Evolutionary conservation across 2,329 filamentous ascomycete species (phyloP), one percentile per base, ranked within the genome.

Genomic region (Calonectria pteridis): DNA sequence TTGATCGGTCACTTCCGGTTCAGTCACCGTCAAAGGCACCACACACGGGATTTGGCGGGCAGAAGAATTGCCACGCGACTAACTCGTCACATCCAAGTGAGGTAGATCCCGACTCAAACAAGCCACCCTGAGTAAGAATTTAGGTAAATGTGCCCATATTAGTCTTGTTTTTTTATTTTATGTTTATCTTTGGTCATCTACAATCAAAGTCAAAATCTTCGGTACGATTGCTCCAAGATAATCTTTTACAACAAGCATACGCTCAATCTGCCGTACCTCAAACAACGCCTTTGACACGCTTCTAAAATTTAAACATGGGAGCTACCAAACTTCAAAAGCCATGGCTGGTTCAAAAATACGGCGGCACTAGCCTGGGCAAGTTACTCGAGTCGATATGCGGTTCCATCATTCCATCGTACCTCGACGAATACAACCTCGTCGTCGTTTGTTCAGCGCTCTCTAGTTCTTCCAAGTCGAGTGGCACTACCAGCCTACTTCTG

Each of bases 361-460:
- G 59, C 26, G 59, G 59, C 28, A 64, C 59, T 7, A 64, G 59
- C 11, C 59, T 64, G 18, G 59, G 59, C 2, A 64, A 64, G 10
- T 28, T 64, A 23, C 59, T 64, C 37, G 28, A 64, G 5, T 49
- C 40, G 16, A 64, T 64, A 13, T 64, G 59, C 28, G 59, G 40
- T 3, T n/a, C 26, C 5, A 64, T 64, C 3, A 49, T 64, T 9
- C 59, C 59, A 10, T 64, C 59, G n/a, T 64, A 64, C 40, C 16
- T 49, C 10, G 40, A 46, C 18, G 37, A 71, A n/a, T 67, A 71
- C 20, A 49, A 58, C 20, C 62, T 71, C 2, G 49, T 55, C 2
- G n/a, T 71, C 6, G 62, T 71, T 1, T 71, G 69, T 37, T 71
- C 69, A 16, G 69, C 69, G 10, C 35, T 67, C 37, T 67, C 62